phyloP scores from a whole-genome alignment of 108 stramenopile species.

The Fragilaria crotonensis region DNA sequence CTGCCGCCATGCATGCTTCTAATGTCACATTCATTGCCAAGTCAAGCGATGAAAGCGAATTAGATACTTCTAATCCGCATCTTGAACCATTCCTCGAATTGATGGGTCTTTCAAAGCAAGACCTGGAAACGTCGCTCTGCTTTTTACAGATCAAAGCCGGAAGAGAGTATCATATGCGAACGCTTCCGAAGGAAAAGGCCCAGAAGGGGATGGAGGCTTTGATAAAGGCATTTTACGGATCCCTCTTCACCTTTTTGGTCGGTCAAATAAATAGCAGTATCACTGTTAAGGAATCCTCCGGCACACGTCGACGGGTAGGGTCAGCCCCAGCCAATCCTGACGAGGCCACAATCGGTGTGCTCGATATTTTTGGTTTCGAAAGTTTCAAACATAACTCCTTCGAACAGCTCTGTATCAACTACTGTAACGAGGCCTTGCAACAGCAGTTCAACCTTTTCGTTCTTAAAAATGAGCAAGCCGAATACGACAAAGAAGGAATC shows the following conservation, averaged over 20 bases:
- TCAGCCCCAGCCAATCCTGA: not conserved
- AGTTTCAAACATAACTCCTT: constrained; percentile 72
- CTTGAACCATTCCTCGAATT: constrained; percentile 29
- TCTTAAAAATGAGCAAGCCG: constrained; percentile 50
- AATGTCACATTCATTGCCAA: constrained; percentile 46
- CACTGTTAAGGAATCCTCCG: constrained; percentile 14
- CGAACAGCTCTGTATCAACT: constrained; percentile 96
- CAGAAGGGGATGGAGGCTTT: constrained; percentile 66
- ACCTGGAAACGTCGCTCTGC: constrained; percentile 32
- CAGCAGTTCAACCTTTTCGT: constrained; percentile 72
- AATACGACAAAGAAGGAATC: constrained; percentile 50
- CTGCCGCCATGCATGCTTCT: constrained; percentile 50
- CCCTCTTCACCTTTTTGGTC: constrained; percentile 61
- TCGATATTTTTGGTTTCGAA: constrained; percentile 92
- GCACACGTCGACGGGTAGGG: constrained; percentile 8
- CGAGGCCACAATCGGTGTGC: constrained; percentile 55
- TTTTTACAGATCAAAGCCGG: constrained; percentile 36
- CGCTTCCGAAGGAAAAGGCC: constrained; percentile 40
- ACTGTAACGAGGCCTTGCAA: constrained; percentile 88
- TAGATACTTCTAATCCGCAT: constrained; percentile 33
- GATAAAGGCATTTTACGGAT: constrained; percentile 66
- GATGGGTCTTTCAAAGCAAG: constrained; percentile 27
- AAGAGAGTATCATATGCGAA: constrained; percentile 25
- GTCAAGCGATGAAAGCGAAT: constrained; percentile 39
- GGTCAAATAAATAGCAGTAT: constrained; percentile 50